Conservation (phyloP, 345 rosid species). For the Durio zibethinus region DNA sequence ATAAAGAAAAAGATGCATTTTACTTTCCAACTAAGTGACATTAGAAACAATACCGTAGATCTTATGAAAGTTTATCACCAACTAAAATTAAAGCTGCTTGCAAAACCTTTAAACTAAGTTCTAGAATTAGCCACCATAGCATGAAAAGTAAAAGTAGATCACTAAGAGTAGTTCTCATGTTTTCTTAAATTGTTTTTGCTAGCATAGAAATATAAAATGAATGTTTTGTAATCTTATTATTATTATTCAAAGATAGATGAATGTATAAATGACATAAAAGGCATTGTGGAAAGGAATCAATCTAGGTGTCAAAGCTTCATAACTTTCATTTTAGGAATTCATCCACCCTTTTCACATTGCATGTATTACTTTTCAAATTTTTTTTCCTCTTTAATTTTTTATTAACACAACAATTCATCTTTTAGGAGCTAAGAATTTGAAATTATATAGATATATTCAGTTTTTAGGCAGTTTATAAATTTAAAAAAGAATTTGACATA, state of each 20-base stretch:
- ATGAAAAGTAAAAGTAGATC: not conserved
- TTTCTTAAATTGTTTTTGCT: not conserved
- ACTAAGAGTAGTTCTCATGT: not conserved
- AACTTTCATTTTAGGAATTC: not conserved
- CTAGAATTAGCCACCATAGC: not conserved
- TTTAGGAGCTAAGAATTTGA: no score
- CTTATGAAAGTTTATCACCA: not conserved
- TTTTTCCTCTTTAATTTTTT: no score
- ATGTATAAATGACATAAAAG: no score
- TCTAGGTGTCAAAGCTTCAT: not conserved
- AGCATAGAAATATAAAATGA: no score
- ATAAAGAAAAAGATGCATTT: no score
- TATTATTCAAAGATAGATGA: no score
- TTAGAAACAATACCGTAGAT: not conserved
- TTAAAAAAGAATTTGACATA: not conserved
- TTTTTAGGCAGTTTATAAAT: not conserved
- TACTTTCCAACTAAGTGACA: no score
- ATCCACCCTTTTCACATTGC: slow-evolving; percentile 2
- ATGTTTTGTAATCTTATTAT: no score
- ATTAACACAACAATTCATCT: no score
- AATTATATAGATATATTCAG: no score
- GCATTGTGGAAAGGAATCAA: not conserved
- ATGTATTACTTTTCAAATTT: no score
- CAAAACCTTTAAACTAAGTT: not conserved
- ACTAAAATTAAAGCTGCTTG: not conserved